These are phyloP conservation scores for Colletotrichum limetticola DNA, from an alignment of 2,329 filamentous ascomycete species.

Conservation along the genomic window DNA sequence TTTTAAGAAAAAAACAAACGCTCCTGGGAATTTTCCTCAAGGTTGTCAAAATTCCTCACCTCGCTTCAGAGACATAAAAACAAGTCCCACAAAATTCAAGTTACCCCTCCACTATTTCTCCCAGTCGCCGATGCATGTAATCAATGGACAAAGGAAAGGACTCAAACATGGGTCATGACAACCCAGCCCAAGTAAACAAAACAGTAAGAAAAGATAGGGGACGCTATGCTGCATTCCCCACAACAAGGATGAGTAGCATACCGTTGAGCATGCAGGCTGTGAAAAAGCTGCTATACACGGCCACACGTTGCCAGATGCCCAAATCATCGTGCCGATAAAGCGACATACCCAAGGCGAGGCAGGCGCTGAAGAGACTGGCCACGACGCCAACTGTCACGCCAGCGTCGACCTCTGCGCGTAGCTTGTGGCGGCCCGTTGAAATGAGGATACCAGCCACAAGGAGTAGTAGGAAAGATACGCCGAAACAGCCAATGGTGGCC, in stretches of 20 bases:
- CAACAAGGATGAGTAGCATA: slow-evolving; percentile 54
- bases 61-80: not conserved
- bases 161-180: not conserved
- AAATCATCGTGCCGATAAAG: slow-evolving; percentile 61
- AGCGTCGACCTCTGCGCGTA: slow-evolving; percentile 77
- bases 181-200: not conserved
- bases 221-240: slow-evolving; percentile 49
- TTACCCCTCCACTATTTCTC: not conserved
- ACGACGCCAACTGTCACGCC: slow-evolving; percentile 78
- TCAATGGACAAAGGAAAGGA: slow-evolving; percentile 3
- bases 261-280: slow-evolving; percentile 54
- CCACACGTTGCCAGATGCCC: slow-evolving; percentile 53
- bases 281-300: slow-evolving; percentile 50
- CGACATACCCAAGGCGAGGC: slow-evolving; percentile 69
- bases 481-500: slow-evolving; percentile 64
- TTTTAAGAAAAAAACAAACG: slow-evolving; percentile 12
- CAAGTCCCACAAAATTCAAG: slow-evolving; percentile 19
- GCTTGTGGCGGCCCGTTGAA: slow-evolving; percentile 73
- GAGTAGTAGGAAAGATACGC: slow-evolving; percentile 71
- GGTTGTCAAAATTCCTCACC: slow-evolving; percentile 14
- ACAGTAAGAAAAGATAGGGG: not conserved
- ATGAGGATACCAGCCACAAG: slow-evolving; percentile 73
- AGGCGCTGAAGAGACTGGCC: slow-evolving; percentile 72
- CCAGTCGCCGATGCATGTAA: slow-evolving; percentile 10
- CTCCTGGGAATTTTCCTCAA: slow-evolving; percentile 9